Percentiles rank a stretch among this genome's conserved stretches.
Evolutionary conservation across 371 early-diverging fungal species (phyloP).

Genomic region (Mortierella sp.): DNA sequence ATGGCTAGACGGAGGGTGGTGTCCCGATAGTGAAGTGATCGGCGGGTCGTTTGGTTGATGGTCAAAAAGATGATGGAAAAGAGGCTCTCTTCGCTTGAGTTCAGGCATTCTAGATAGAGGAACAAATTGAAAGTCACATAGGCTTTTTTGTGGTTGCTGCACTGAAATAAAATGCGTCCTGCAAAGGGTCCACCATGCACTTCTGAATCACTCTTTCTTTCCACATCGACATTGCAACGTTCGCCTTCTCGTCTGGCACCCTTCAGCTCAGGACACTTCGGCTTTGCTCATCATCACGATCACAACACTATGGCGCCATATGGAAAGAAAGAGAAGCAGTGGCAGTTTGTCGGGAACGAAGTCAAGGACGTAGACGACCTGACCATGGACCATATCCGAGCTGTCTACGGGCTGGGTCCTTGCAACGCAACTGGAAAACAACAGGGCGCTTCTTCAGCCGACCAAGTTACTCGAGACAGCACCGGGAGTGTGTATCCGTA

Average conservation of each 20-base stretch:
- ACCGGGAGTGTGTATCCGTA: conserved; percentile 21
- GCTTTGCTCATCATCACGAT: not conserved
- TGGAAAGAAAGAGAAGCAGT: conserved; percentile 33
- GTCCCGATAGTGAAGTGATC: too few species aligned
- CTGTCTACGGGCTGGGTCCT: conserved; percentile 34
- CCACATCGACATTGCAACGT: not conserved
- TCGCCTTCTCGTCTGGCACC: not conserved
- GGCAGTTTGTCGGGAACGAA: conserved; percentile 40
- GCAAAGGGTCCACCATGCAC: too few species aligned
- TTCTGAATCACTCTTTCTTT: not conserved
- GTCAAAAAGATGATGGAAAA: too few species aligned
- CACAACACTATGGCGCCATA: conserved; percentile 22
- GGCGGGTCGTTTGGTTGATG: too few species aligned
- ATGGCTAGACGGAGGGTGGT: not conserved
- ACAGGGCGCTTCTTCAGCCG: not conserved
- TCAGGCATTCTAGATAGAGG: too few species aligned
- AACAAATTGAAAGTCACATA: too few species aligned
- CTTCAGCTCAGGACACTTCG: not conserved
- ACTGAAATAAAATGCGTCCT: too few species aligned
- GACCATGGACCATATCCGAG: conserved; percentile 29
- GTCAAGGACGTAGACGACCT: conserved; percentile 27
- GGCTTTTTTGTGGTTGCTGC: too few species aligned
- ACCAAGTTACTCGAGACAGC: not conserved
- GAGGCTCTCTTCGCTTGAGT: too few species aligned
- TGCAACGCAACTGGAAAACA: not conserved